Evolutionary conservation across 306 rosid species (phyloP).

Genomic region (Cucurbita argyrosperma): DNA sequence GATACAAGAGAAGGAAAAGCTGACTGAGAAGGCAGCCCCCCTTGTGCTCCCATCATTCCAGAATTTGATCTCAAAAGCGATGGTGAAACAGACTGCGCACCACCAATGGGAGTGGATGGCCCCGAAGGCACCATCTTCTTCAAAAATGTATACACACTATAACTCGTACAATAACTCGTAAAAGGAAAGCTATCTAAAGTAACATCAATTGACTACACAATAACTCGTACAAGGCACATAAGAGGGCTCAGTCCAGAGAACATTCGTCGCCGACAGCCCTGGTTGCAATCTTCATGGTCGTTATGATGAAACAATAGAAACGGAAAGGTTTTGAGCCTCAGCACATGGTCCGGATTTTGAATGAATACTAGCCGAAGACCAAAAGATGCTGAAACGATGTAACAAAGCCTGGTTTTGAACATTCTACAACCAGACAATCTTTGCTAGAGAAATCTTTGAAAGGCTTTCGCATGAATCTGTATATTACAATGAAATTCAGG

Average conservation of each 20-base stretch:
- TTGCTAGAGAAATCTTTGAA: constrained; percentile 20
- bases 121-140: constrained; percentile 78
- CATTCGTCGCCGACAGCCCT: constrained; percentile 20
- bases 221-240: constrained; percentile 12
- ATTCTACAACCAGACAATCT: constrained; percentile 22
- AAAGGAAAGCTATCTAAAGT: constrained; percentile 18
- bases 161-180: background rate
- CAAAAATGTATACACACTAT: constrained; percentile 15
- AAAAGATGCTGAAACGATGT: constrained; percentile 27
- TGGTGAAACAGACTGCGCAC: constrained; percentile 67
- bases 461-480: constrained; percentile 32
- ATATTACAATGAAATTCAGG: constrained; percentile 28
- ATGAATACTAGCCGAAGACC: constrained; percentile 33
- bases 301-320: constrained; percentile 41
- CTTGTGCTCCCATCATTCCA: constrained; percentile 81
- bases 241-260: constrained; percentile 29
- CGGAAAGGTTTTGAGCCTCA: constrained; percentile 20
- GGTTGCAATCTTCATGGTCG: constrained; percentile 26
- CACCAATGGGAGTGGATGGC: constrained; percentile 72
- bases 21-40: constrained; percentile 56
- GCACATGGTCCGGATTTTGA: background rate
- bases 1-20: constrained; percentile 61
- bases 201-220: constrained; percentile 23
- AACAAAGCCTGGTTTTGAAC: constrained; percentile 32
- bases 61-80: constrained; percentile 80